A percentile compares a stretch with the other conserved stretches of the same genome.
Evolutionary conservation across 352 stramenopile species (phyloP).

Genomic region (Phytophthora pisi): DNA sequence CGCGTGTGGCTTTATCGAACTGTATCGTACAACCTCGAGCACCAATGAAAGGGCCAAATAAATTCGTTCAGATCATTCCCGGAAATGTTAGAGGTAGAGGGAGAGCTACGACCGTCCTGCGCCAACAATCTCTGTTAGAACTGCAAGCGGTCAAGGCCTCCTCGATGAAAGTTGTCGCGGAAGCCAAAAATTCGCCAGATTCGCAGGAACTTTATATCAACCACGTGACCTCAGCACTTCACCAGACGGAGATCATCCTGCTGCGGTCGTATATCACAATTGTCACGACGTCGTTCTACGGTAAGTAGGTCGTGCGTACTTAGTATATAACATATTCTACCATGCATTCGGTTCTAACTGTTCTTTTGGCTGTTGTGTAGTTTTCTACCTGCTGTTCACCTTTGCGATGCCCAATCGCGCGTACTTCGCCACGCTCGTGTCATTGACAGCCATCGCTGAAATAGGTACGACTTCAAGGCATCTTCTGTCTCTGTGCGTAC

Average conservation of each 20-base stretch:
- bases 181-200: background rate
- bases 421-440: conserved; percentile 32
- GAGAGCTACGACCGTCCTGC: background rate
- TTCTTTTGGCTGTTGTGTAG: background rate
- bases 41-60: background rate
- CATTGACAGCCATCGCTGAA: conserved; percentile 7
- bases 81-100: background rate
- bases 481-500: conserved; percentile 24
- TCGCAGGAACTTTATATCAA: background rate
- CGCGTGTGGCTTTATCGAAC: background rate
- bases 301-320: conserved; percentile 2
- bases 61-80: background rate
- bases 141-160: background rate
- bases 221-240: conserved; percentile 11
- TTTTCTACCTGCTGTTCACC: background rate
- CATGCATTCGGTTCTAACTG: background rate
- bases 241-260: conserved; percentile 41
- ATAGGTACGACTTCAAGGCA: background rate
- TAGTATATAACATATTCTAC: no score
- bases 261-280: conserved; percentile 44
- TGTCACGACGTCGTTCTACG: conserved; percentile 35
- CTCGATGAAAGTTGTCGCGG: background rate
- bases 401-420: conserved; percentile 10
- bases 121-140: background rate
- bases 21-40: no score